Conservation (phyloP, 805 yeast species). For the Metschnikowia colocasiae region DNA sequence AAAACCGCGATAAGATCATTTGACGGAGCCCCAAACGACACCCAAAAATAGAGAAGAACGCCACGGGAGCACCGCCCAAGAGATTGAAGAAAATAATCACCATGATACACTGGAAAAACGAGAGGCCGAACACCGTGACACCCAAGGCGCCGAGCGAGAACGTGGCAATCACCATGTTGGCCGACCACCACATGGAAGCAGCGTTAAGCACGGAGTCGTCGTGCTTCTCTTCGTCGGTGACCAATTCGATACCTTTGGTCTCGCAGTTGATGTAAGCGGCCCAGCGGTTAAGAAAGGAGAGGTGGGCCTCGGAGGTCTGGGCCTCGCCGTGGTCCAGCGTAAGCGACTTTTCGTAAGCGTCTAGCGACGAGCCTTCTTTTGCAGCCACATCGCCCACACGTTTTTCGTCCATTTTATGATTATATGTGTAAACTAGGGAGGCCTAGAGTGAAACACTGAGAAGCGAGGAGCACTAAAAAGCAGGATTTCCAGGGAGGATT, state of each 20-base stretch:
- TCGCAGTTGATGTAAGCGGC: conserved; percentile 41
- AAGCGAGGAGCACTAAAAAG: too few relatives aligned
- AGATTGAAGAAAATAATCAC: conserved; percentile 67
- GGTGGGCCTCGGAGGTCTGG: conserved; percentile 24
- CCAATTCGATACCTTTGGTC: conserved; percentile 72
- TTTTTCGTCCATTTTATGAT: conserved; percentile 10
- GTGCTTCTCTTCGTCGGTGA: conserved; percentile 74
- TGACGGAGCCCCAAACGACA: conserved; percentile 84
- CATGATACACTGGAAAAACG: conserved; percentile 69
- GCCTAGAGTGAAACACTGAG: background rate
- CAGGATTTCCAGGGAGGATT: background rate
- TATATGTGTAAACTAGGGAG: too few relatives aligned
- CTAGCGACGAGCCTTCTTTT: conserved; percentile 22
- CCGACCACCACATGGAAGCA: conserved; percentile 88
- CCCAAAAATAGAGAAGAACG: conserved; percentile 79
- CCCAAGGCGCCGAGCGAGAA: conserved; percentile 67
- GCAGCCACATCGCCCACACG: conserved; percentile 5
- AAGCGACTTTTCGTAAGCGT: conserved; percentile 25
- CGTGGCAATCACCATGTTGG: conserved; percentile 83
- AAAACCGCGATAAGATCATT: conserved; percentile 73
- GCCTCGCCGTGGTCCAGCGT: conserved; percentile 23
- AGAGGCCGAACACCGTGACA: conserved; percentile 58
- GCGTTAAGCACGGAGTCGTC: conserved; percentile 65
- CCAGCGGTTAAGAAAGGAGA: conserved; percentile 28
- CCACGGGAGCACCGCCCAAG: conserved; percentile 76